phyloP scores from a whole-genome alignment of 306 rosid species.

The Canavalia gladiata region DNA sequence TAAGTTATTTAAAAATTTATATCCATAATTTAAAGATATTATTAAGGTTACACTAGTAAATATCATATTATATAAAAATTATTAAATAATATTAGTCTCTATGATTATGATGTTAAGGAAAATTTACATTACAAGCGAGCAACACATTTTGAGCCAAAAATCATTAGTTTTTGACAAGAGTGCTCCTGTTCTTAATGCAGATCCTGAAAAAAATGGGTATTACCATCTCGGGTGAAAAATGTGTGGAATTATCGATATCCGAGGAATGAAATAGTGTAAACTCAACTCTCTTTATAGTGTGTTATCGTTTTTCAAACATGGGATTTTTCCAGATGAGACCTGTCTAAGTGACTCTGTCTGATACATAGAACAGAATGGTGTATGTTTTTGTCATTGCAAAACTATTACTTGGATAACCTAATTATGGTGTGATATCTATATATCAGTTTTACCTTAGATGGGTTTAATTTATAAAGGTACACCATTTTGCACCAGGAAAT shows the following conservation, averaged over 20 bases:
- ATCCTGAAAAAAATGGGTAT: background rate
- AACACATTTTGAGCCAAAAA: background rate
- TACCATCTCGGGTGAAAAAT: background rate
- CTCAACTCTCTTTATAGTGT: background rate
- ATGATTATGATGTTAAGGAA: background rate
- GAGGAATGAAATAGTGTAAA: background rate
- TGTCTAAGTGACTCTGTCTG: background rate
- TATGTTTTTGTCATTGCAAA: background rate
- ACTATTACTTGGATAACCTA: background rate
- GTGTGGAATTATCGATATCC: background rate
- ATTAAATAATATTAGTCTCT: too few species aligned
- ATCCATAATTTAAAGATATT: too few species aligned
- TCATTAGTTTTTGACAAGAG: background rate
- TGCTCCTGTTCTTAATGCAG: background rate
- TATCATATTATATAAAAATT: too few species aligned
- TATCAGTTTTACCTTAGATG: background rate
- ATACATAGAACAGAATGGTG: background rate
- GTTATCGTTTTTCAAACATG: background rate
- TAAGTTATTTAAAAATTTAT: too few species aligned
- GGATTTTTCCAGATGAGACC: background rate
- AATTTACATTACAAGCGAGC: background rate
- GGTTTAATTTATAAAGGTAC: background rate
- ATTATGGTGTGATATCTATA: background rate
- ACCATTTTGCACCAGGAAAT: background rate
- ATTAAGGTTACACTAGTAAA: too few species aligned